These are phyloP conservation scores for Ichthyophonus hoferi DNA, from an alignment of 208 protist genomes.

Conservation along the genomic window DNA sequence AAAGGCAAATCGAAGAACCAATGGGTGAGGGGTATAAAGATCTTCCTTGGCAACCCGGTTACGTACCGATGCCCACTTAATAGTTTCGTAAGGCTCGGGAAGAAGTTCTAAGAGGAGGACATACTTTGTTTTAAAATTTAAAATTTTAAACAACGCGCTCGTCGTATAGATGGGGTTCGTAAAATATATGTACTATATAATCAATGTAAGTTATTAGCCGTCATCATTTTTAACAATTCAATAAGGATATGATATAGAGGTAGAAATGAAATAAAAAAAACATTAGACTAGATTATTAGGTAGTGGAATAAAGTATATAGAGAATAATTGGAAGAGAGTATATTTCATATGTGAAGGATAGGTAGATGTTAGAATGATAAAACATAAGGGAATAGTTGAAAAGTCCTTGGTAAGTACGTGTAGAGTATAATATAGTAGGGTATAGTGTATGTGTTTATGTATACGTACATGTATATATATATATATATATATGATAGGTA, in stretches of 20 bases:
- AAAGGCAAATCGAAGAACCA: slow-evolving; percentile 16
- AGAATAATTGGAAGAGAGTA: no score
- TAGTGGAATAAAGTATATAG: no score
- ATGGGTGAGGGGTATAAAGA: slow-evolving; percentile 79
- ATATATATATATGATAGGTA: slow-evolving; percentile 3
- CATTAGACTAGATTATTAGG: no score
- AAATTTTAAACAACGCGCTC: no score
- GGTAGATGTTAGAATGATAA: no score
- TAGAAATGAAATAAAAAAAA: slow-evolving; percentile 7
- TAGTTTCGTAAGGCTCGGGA: slow-evolving; percentile 38
- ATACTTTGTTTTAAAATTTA: no score
- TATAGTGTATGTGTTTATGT: neutral
- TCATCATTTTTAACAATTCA: neutral
- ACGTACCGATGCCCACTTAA: slow-evolving; percentile 74
- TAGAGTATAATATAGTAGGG: neutral
- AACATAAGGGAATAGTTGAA: no score
- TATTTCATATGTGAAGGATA: no score
- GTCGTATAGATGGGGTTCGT: no score
- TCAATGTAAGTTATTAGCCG: no score
- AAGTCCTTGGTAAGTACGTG: no score
- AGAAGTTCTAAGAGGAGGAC: neutral
- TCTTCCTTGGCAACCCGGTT: slow-evolving; percentile 70
- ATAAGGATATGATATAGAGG: neutral
- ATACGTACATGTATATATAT: neutral
- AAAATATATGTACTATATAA: no score